Evolutionary conservation across 306 rosid species (phyloP).

Genomic region (Malus fusca): DNA sequence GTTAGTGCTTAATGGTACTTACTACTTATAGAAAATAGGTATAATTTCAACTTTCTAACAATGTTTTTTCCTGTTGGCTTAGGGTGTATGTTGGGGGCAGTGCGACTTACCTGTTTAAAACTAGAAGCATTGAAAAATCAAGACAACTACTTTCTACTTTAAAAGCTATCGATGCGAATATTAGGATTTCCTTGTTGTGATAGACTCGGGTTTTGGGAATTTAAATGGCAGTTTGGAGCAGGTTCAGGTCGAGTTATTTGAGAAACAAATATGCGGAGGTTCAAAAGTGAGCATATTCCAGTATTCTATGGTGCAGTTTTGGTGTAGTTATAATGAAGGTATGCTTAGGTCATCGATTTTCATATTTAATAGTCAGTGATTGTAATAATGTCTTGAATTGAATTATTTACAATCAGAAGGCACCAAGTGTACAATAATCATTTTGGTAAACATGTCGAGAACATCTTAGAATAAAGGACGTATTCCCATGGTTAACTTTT

Average conservation of each 20-base stretch:
- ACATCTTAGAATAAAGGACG: not conserved
- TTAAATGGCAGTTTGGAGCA: conserved; percentile 99
- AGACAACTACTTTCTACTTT: conserved; percentile 47
- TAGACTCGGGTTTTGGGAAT: conserved; percentile 72
- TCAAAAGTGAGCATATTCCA: conserved; percentile 74
- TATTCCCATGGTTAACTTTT: not conserved
- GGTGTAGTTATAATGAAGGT: conserved; percentile 51
- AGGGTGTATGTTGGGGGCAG: conserved; percentile 57
- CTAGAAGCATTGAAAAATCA: conserved; percentile 71
- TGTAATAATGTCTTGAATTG: conserved; percentile 4
- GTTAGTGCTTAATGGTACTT: conserved; percentile 40
- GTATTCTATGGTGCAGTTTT: conserved; percentile 68
- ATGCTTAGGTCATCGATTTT: conserved; percentile 13
- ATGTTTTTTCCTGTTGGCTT: conserved; percentile 13
- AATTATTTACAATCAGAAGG: not conserved
- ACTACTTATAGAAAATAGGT: conserved; percentile 2
- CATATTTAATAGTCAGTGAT: not conserved
- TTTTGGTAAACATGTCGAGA: not conserved
- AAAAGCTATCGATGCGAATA: conserved; percentile 27
- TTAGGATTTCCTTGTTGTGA: conserved; percentile 31
- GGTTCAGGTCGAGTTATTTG: conserved; percentile 88
- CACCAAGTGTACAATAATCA: not conserved
- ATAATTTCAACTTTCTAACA: conserved; percentile 8
- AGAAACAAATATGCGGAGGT: conserved; percentile 70
- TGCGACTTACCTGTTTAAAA: conserved; percentile 54